Evolutionary conservation across 495 filamentous ascomycete species (phyloP), one percentile per base, ranked within the genome.

Genomic region (Penicillium angulare): DNA sequence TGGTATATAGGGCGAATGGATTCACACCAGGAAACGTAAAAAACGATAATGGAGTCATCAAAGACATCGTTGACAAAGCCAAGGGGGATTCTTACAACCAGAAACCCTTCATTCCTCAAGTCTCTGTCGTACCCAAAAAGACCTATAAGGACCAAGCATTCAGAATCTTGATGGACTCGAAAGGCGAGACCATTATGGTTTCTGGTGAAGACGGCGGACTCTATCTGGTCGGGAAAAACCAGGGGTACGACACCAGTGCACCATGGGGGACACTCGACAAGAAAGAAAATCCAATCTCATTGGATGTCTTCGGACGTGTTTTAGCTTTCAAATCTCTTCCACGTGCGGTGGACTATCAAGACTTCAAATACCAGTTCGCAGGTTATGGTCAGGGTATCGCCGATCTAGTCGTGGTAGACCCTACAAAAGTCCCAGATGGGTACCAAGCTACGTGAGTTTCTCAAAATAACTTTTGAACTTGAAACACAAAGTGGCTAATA

Each of bases 221-320:
- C 29, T 47, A 17, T 18, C 29, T 47, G 2, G 33, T 47, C 29
- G 27, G 21, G 6, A 34, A 21, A 23, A 21, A 23, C n/a, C 3
- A 35, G 17, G 29, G 15, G 5, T 47, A 47, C 12, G 44, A 47
- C 23, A 9, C 35, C 44, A 47, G 44, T 18, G 44, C 44, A 10
- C 44, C 44, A 4, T 47, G 29, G 29, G 44, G 44, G 3, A 24
- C 41, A 12, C 20, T 43, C 20, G 41, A 24, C 32, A 47, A 2
- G 23, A n/a, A n/a, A n/a, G n/a, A n/a, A n/a, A n/a, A 35, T 9
- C 22, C 41, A 17, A 16, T 47, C 23, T 35, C 33, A 35, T 9
- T 35, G 5, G 44, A 47, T 47, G 27, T 35, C 18, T 47, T 47
- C 35, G 44, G 44, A 23, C 44, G 44, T 15, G 13, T 47, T 13